Conservation (phyloP, 2,329 filamentous ascomycete genomes). For the Microsporum canis region DNA sequence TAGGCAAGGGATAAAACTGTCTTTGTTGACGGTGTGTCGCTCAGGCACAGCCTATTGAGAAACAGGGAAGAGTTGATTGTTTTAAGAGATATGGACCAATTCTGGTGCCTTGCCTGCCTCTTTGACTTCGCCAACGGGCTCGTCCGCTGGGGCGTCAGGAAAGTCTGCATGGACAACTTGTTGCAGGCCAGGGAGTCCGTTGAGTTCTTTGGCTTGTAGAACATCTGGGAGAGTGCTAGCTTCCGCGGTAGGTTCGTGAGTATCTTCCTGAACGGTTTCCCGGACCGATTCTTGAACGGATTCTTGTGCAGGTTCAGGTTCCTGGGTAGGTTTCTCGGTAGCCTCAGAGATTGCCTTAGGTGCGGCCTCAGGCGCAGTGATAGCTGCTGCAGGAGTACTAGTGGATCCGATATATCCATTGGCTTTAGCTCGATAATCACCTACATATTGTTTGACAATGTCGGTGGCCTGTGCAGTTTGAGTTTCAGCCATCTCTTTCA, state of each 20-base stretch:
- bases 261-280: background rate
- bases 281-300: background rate
- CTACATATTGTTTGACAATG: constrained; percentile 47
- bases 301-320: background rate
- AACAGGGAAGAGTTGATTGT: background rate
- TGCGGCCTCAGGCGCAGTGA: background rate
- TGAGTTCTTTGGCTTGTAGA: background rate
- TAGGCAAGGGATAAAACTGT: background rate
- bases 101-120: constrained; percentile 4
- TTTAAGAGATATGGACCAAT: constrained; percentile 7
- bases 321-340: background rate
- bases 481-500: constrained; percentile 49
- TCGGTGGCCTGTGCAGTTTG: constrained; percentile 49
- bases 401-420: constrained; percentile 41
- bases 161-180: constrained; percentile 28
- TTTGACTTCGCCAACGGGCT: constrained; percentile 12
- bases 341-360: background rate
- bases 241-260: constrained; percentile 12
- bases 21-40: background rate
- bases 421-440: constrained; percentile 50
- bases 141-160: constrained; percentile 27
- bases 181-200: background rate
- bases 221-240: constrained; percentile 5
- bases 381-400: constrained; percentile 18
- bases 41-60: background rate